phyloP scores from a whole-genome alignment of 176 grass and related monocot genomes.

The Avena insularis region DNA sequence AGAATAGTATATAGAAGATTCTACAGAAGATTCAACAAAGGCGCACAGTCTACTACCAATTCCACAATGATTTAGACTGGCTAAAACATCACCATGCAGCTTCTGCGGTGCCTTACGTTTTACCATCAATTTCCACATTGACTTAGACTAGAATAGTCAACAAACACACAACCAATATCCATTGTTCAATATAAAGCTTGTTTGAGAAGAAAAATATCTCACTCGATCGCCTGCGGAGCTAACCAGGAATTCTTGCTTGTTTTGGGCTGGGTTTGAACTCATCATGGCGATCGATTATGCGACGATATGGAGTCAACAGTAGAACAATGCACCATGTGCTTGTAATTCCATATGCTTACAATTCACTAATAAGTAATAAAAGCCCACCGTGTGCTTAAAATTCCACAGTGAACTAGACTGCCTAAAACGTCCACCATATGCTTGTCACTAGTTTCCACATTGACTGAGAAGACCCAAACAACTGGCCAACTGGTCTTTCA shows the following conservation, averaged over 20 bases:
- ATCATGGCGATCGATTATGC: not conserved
- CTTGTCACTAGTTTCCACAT: not conserved
- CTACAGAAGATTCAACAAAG: too few relatives aligned
- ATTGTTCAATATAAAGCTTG: not conserved
- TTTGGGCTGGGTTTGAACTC: not conserved
- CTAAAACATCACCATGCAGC: not conserved
- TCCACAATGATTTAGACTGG: not conserved
- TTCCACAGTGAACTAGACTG: not conserved
- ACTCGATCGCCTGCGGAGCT: not conserved
- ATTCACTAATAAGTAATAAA: not conserved
- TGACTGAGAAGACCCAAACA: not conserved
- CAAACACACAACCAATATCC: not conserved
- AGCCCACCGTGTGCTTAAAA: not conserved
- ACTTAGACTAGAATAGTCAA: not conserved
- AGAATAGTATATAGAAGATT: too few relatives aligned
- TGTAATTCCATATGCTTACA: not conserved
- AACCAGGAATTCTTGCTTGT: not conserved
- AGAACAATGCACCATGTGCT: not conserved
- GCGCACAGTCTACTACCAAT: not conserved
- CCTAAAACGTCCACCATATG: not conserved
- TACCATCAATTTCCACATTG: not conserved
- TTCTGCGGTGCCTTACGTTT: not conserved
- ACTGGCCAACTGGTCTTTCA: not conserved
- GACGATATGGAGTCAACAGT: not conserved
- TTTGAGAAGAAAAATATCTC: not conserved